Evolutionary conservation across 805 yeast genomes (phyloP).

Genomic region (Starmerella davenportii): DNA sequence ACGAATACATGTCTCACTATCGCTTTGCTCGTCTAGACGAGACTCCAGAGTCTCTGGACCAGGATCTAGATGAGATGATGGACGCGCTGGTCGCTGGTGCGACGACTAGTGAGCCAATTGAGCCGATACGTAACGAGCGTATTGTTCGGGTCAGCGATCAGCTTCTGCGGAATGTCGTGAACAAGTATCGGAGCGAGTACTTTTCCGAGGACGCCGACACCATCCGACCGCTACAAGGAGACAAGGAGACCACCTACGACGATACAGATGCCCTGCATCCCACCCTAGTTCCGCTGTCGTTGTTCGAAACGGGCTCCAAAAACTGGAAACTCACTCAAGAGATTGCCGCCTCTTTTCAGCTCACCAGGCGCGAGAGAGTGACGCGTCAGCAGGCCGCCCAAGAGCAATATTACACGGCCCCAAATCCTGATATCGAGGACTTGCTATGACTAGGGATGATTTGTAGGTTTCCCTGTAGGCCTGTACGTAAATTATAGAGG

Average conservation of each 20-base stretch:
- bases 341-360: background rate
- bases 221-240: too few relatives aligned
- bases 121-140: conserved; percentile 2
- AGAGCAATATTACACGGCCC: background rate
- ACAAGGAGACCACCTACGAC: too few relatives aligned
- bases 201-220: background rate
- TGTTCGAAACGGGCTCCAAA: background rate
- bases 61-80: conserved; percentile 7
- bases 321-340: background rate
- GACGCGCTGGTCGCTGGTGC: conserved; percentile 10
- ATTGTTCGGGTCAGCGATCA: background rate
- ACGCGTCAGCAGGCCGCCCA: background rate
- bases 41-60: conserved; percentile 4
- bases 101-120: background rate
- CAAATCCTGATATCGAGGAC: background rate
- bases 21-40: conserved; percentile 2
- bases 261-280: too few relatives aligned
- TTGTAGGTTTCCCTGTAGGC: too few relatives aligned
- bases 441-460: too few relatives aligned
- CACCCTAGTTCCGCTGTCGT: background rate
- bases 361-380: background rate
- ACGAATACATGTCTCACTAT: conserved; percentile 11
- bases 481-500: too few relatives aligned
- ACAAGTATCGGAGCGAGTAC: background rate
- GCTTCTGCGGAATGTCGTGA: background rate